These are phyloP conservation scores for Cladosporium sp. DNA, from an alignment of 2,329 filamentous ascomycete species.

Conservation along the genomic window DNA sequence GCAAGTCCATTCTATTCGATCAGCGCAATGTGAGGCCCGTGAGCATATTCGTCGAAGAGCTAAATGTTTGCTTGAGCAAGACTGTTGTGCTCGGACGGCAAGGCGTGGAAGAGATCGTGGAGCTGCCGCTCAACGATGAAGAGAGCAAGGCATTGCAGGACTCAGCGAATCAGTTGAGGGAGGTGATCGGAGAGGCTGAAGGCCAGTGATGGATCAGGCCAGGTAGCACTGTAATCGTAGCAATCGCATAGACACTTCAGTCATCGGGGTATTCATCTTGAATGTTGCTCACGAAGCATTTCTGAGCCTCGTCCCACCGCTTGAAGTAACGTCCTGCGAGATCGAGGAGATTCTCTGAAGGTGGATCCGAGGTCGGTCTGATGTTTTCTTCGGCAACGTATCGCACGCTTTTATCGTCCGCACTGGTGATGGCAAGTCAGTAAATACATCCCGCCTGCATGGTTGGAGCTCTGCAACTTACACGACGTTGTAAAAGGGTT, in stretches of 20 bases:
- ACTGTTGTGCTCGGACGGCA: constrained; percentile 46
- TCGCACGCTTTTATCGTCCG: constrained; percentile 62
- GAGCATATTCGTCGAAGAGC: constrained; percentile 46
- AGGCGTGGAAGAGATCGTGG: constrained; percentile 40
- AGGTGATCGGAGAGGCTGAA: constrained; percentile 34
- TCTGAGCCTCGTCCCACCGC: constrained; percentile 64
- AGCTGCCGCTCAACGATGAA: constrained; percentile 30
- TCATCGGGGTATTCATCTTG: constrained; percentile 82
- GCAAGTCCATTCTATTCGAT: constrained; percentile 48
- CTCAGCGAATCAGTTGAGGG: constrained; percentile 34
- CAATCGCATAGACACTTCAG: constrained; percentile 37
- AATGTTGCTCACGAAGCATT: constrained; percentile 78
- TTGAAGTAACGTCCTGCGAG: constrained; percentile 84
- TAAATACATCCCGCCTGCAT: neutral
- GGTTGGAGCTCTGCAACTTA: no score
- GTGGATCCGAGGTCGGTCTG: constrained; percentile 47
- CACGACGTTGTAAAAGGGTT: constrained; percentile 83
- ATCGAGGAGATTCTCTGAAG: constrained; percentile 49
- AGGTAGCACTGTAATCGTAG: no score
- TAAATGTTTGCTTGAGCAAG: constrained; percentile 47
- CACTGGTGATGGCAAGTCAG: constrained; percentile 38
- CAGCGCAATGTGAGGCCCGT: constrained; percentile 43
- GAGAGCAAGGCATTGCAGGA: constrained; percentile 31
- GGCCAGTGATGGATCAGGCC: no score
- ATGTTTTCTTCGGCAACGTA: constrained; percentile 83